Conservation (phyloP, 768 basidiomycete genomes). For the Boletus bicolor region DNA sequence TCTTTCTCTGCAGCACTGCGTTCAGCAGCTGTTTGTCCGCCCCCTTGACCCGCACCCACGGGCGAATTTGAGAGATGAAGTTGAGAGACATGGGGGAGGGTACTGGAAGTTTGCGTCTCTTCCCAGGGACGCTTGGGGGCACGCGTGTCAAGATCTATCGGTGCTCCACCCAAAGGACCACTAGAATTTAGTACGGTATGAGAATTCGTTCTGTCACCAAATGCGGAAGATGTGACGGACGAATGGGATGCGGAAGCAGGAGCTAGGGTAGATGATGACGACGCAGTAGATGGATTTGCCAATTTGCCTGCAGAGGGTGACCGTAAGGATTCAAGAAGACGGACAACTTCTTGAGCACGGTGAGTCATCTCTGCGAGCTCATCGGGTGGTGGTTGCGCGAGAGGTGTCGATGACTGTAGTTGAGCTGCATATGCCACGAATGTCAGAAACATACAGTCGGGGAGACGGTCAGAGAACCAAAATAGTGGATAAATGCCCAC, state of each 20-base stretch:
- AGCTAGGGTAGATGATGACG: conserved; percentile 13
- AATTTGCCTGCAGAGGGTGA: conserved; percentile 23
- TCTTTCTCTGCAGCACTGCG: conserved; percentile 75
- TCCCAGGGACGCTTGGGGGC: conserved; percentile 81
- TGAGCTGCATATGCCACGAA: conserved; percentile 22
- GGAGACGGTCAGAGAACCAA: neutral
- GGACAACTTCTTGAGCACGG: conserved; percentile 62
- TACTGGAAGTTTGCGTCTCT: conserved; percentile 37
- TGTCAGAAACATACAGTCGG: conserved; percentile 1
- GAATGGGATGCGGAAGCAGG: conserved; percentile 12
- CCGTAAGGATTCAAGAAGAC: conserved; percentile 50
- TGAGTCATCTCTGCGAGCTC: conserved; percentile 72
- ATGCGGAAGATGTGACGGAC: conserved; percentile 19
- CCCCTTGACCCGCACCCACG: conserved; percentile 6
- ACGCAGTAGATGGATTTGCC: conserved; percentile 10
- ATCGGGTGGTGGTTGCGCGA: conserved; percentile 47
- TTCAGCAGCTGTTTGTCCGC: conserved; percentile 34
- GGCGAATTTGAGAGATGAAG: conserved; percentile 23
- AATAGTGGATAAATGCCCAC: conserved; percentile 9
- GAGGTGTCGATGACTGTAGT: conserved; percentile 43
- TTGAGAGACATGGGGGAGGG: conserved; percentile 23
- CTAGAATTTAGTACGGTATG: conserved; percentile 30
- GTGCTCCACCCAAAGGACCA: conserved; percentile 19
- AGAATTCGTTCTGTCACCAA: conserved; percentile 20
- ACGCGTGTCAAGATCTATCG: conserved; percentile 37